Base-by-base conservation (phyloP, 2,329 filamentous ascomycete species). In the Arachnomyces sp. region DNA sequence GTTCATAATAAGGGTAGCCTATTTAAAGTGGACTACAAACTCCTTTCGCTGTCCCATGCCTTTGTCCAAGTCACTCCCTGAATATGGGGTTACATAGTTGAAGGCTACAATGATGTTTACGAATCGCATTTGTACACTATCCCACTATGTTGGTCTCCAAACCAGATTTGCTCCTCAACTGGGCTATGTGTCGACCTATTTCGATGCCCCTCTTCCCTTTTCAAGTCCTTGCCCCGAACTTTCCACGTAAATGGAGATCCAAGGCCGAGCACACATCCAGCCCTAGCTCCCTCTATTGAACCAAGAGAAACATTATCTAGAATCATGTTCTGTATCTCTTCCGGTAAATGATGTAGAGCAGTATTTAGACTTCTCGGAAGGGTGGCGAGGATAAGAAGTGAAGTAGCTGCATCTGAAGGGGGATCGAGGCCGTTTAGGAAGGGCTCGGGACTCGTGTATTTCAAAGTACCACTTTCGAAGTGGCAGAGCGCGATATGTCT, bases 321-420 rank as follows among this genome's bases (percentile, higher is more conserved):
- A 34, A 53, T 50, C 39, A 40, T 36, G 47, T 49, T 45, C 44
- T 54, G 50, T 8, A 53, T 39, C 43, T 54, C 50, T 40, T 48
- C 28, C 4, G 51, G 49, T 34, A 54, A 46, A 14, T 29, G 40
- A 39, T 39, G 44, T 37, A 53, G 20, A 40, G 38, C 42, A 36
- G 47, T 38, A 18, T 29, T 34, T 31, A 29, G 31, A 31, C 32
- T 15, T 12, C 17, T 44, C 9, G 35, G 43, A 36, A 43, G 46
- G 13, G 42, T 48, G 15, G 43, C 40, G 38, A 48, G 8, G 25
- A 49, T 43, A 38, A 53, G 44, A 7, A 46, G 36, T 9, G 41
- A 42, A 14, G 51, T 42, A 14, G 49, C 47, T 41, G 40, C 30
- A 9, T 45, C 37, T 35, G 47, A 51, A 31, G 45, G 45, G 34